A percentile compares a stretch with the other conserved stretches of the same genome.
Conservation (phyloP, 257 asterid species). For the Solanum chilense region DNA sequence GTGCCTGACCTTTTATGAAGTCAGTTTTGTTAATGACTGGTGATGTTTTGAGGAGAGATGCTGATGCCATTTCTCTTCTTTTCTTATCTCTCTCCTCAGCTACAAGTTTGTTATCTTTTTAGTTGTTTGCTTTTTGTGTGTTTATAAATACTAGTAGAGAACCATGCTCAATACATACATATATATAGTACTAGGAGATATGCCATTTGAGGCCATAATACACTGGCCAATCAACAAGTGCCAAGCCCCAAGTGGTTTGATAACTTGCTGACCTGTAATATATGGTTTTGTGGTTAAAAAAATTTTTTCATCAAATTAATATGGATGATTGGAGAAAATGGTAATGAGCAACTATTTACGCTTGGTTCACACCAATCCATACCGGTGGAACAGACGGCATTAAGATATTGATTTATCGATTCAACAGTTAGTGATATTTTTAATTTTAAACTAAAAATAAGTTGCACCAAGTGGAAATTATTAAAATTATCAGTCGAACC, state of each 20-base stretch:
- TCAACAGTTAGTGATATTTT: background rate
- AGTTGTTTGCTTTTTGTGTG: background rate
- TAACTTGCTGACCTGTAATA: constrained; percentile 13
- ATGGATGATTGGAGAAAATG: background rate
- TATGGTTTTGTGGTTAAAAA: background rate
- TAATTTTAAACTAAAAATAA: background rate
- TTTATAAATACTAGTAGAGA: background rate
- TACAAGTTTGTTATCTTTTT: background rate
- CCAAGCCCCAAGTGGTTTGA: constrained; percentile 17
- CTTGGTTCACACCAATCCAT: background rate
- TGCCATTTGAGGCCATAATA: constrained; percentile 24
- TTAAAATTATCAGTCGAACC: background rate
- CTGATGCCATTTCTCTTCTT: constrained; percentile 43
- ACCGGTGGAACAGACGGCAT: background rate
- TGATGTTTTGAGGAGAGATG: constrained; percentile 54
- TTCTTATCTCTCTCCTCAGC: constrained; percentile 3
- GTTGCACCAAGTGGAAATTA: background rate
- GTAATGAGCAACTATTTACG: background rate
- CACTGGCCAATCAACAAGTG: constrained; percentile 15
- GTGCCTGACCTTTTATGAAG: constrained; percentile 41
- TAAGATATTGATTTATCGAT: no score
- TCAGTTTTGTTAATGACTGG: constrained; percentile 57
- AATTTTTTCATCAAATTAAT: background rate
- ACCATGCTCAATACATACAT: background rate
- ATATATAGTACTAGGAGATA: constrained; percentile 21